phyloP scores from a whole-genome alignment of 1,284 basidiomycete species.

The Trichosporon ovoides region DNA sequence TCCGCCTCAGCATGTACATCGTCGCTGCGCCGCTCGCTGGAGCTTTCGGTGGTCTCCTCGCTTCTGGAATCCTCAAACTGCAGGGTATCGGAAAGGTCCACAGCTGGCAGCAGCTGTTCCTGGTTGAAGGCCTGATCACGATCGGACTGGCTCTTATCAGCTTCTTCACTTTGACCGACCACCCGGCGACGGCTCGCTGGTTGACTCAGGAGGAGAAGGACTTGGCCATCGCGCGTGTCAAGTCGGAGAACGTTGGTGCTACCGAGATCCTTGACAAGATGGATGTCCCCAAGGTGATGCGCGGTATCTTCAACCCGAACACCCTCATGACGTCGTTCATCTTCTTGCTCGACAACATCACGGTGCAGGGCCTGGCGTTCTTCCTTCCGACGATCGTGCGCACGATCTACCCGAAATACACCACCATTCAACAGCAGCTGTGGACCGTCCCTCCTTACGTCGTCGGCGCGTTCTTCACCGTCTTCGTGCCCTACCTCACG shows the following conservation, averaged over 20 bases:
- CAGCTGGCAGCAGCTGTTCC: conserved; percentile 34
- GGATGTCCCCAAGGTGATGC: conserved; percentile 9
- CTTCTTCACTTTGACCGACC: conserved; percentile 13
- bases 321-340: conserved; percentile 21
- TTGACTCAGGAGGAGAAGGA: conserved; percentile 14
- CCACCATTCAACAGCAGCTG: conserved; percentile 30
- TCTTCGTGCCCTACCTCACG: conserved; percentile 32
- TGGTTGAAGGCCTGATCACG: conserved; percentile 10
- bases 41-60: conserved; percentile 33
- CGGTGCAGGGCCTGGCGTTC: conserved; percentile 5
- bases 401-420: conserved; percentile 18
- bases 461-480: conserved; percentile 27
- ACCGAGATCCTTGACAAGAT: conserved; percentile 11
- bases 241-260: not conserved
- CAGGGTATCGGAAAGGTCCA: conserved; percentile 24
- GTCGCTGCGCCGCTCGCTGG: conserved; percentile 16
- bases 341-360: conserved; percentile 12
- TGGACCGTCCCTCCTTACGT: conserved; percentile 32
- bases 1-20: conserved; percentile 13
- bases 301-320: conserved; percentile 24
- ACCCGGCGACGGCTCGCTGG: not conserved
- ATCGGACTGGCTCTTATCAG: conserved; percentile 2
- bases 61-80: conserved; percentile 33
- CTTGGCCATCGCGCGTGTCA: conserved; percentile 4
- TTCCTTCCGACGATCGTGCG: conserved; percentile 30